phyloP scores from a whole-genome alignment of 2,329 filamentous ascomycete genomes.

The Botrytis byssoidea region DNA sequence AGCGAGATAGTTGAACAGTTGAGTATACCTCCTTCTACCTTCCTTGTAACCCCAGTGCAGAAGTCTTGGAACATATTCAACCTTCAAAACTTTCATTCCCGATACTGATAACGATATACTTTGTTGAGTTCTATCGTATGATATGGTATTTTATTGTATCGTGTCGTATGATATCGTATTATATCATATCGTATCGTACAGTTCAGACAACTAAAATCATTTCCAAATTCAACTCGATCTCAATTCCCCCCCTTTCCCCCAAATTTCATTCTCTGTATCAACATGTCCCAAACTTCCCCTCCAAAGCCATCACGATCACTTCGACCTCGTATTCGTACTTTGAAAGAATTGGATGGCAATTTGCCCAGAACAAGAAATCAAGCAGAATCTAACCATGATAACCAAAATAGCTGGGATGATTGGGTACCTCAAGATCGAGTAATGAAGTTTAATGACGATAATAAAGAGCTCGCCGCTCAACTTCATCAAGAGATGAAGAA shows the following conservation, averaged over 20 bases:
- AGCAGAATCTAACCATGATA: slow-evolving; percentile 7
- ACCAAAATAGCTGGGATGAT: slow-evolving; percentile 71
- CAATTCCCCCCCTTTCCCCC: background rate
- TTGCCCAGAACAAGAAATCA: background rate
- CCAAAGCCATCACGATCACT: background rate
- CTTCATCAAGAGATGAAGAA: slow-evolving; percentile 64
- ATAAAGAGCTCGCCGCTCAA: slow-evolving; percentile 80
- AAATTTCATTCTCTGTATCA: background rate
- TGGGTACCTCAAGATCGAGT: slow-evolving; percentile 95
- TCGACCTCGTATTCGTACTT: background rate
- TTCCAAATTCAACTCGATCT: background rate
- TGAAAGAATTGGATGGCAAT: background rate
- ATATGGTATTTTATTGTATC: background rate
- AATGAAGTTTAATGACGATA: slow-evolving; percentile 91
- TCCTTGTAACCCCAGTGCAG: background rate
- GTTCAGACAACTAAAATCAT: background rate
- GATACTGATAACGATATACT: background rate
- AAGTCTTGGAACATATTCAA: background rate
- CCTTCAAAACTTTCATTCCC: background rate
- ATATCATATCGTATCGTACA: background rate
- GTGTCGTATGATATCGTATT: background rate
- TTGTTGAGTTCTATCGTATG: background rate
- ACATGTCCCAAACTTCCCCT: background rate
- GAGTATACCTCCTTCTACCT: background rate
- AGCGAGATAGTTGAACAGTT: slow-evolving; percentile 1